Percentiles rank a stretch among this genome's conserved stretches.
These are phyloP conservation scores for Conticribra guillardii DNA, from an alignment of 108 stramenopile species.

Conservation along the genomic window DNA sequence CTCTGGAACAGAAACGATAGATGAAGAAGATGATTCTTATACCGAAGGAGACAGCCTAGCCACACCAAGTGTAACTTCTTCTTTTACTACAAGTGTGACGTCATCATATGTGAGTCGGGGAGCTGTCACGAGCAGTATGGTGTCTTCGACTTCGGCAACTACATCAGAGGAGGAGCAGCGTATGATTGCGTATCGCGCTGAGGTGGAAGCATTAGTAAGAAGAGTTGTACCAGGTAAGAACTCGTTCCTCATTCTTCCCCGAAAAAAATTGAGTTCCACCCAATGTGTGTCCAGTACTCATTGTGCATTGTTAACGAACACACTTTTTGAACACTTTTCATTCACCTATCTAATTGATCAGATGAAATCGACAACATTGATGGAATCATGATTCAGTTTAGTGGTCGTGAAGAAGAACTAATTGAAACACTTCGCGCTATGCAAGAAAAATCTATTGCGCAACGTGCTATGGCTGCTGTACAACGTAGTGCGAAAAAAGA, in stretches of 20 bases:
- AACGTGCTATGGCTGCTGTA: slow-evolving; percentile 70
- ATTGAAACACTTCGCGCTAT: slow-evolving; percentile 84
- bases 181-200: slow-evolving; percentile 53
- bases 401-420: slow-evolving; percentile 89
- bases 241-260: too few species aligned
- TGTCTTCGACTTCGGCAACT: slow-evolving; percentile 15
- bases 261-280: too few species aligned
- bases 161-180: slow-evolving; percentile 24
- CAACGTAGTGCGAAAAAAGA: slow-evolving; percentile 83
- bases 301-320: too few species aligned
- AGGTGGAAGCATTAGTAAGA: slow-evolving; percentile 78
- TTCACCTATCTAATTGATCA: too few species aligned
- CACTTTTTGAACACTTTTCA: neutral
- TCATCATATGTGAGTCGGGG: slow-evolving; percentile 22
- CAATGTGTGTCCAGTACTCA: too few species aligned
- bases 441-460: slow-evolving; percentile 84
- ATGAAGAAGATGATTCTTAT: neutral
- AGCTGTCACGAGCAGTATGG: slow-evolving; percentile 24
- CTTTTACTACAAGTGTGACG: slow-evolving; percentile 13
- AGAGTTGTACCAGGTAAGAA: slow-evolving; percentile 65
- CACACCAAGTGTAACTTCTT: slow-evolving; percentile 2
- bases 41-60: neutral
- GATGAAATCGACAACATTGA: slow-evolving; percentile 90
- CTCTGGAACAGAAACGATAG: slow-evolving; percentile 4
- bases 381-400: slow-evolving; percentile 88